Evolutionary conservation across 2,329 filamentous ascomycete genomes (phyloP).

Genomic region (Fusarium kyushuense): DNA sequence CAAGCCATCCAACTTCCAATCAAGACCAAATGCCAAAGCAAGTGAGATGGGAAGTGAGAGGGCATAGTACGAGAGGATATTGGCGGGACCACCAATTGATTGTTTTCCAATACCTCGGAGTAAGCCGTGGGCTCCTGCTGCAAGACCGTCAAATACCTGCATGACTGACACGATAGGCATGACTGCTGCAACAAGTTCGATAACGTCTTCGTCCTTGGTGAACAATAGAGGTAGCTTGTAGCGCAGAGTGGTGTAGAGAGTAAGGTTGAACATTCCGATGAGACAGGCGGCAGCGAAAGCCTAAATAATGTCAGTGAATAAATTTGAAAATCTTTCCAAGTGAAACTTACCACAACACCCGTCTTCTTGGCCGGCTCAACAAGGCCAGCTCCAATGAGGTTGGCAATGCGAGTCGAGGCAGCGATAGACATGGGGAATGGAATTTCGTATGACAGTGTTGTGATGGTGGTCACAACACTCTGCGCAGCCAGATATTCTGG

Average conservation of each 20-base stretch:
- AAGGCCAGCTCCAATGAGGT: slow-evolving; percentile 88
- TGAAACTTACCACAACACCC: slow-evolving; percentile 74
- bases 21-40: slow-evolving; percentile 78
- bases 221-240: slow-evolving; percentile 82
- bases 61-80: slow-evolving; percentile 86
- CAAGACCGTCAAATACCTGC: slow-evolving; percentile 88
- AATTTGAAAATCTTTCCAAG: not conserved
- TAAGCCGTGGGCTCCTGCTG: slow-evolving; percentile 84
- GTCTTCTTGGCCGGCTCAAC: slow-evolving; percentile 83
- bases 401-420: slow-evolving; percentile 87
- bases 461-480: slow-evolving; percentile 82
- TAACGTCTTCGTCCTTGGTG: slow-evolving; percentile 78
- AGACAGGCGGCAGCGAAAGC: slow-evolving; percentile 73
- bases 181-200: slow-evolving; percentile 73
- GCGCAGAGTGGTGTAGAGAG: slow-evolving; percentile 75
- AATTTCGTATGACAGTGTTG: slow-evolving; percentile 86
- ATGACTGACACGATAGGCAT: slow-evolving; percentile 88
- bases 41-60: slow-evolving; percentile 89
- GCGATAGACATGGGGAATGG: slow-evolving; percentile 93
- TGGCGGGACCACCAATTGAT: slow-evolving; percentile 89
- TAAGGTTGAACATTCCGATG: slow-evolving; percentile 84
- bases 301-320: slow-evolving; percentile 42
- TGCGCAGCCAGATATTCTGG: slow-evolving; percentile 87
- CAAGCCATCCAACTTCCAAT: slow-evolving; percentile 82
- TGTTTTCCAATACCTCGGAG: slow-evolving; percentile 89